These are phyloP conservation scores for Annulohypoxylon maeteangense DNA, from an alignment of 495 filamentous ascomycete genomes.

Conservation along the genomic window DNA sequence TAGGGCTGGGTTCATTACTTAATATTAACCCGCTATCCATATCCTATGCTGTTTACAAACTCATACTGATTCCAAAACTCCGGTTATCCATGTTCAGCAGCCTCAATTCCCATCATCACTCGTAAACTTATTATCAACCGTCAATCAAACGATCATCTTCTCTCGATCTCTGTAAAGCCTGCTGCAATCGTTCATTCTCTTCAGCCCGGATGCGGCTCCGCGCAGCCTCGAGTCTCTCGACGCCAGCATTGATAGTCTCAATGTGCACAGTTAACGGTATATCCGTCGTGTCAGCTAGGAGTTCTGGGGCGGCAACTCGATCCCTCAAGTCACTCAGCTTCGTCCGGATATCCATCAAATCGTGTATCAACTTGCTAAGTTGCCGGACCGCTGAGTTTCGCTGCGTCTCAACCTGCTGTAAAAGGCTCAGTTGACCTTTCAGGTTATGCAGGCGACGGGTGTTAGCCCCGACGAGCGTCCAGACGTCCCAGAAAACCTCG, in stretches of 20 bases:
- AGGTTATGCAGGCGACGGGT: conserved; percentile 63
- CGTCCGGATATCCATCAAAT: conserved; percentile 72
- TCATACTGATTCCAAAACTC: conserved; percentile 13
- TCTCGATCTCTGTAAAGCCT: conserved; percentile 59
- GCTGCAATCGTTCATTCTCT: conserved; percentile 66
- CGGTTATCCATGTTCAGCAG: not conserved
- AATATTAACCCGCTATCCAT: not conserved
- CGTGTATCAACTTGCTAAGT: conserved; percentile 67
- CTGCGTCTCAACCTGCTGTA: conserved; percentile 68
- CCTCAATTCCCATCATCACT: conserved; percentile 6
- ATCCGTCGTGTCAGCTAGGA: conserved; percentile 52
- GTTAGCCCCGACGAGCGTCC: conserved; percentile 77
- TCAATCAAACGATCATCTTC: conserved; percentile 47
- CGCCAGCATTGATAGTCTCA: conserved; percentile 72
- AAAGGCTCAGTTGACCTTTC: conserved; percentile 65
- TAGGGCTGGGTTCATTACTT: not conserved
- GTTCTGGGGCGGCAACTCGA: conserved; percentile 68
- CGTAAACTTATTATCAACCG: conserved; percentile 15
- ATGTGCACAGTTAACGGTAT: conserved; percentile 75
- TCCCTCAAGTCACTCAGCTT: conserved; percentile 75
- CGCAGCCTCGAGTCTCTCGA: conserved; percentile 70
- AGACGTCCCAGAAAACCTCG: conserved; percentile 71
- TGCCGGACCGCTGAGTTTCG: conserved; percentile 68
- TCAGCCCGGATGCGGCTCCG: conserved; percentile 64
- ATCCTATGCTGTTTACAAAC: conserved; percentile 4